Conservation (phyloP, 164 flowering plant species). For the Vitis rupestris region DNA sequence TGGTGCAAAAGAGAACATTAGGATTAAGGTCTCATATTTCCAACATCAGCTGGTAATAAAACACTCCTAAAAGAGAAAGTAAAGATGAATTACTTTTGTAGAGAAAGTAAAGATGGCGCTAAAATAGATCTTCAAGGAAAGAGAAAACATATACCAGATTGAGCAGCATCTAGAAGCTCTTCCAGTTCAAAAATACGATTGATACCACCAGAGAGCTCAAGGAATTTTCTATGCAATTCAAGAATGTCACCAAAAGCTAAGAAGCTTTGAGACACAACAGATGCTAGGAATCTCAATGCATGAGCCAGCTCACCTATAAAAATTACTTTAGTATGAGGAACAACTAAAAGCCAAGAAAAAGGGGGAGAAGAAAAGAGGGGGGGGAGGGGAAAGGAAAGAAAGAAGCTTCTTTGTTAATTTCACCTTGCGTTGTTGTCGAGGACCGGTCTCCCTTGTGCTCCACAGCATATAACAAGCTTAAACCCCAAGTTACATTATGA, state of each 20-base stretch:
- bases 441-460: slow-evolving; percentile 92
- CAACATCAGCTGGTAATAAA: no score
- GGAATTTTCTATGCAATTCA: slow-evolving; percentile 77
- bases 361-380: not conserved
- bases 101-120: not conserved
- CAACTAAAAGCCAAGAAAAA: not conserved
- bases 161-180: slow-evolving; percentile 85
- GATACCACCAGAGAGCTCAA: slow-evolving; percentile 92
- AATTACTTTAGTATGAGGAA: not conserved
- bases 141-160: slow-evolving; percentile 51
- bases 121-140: not conserved
- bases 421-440: slow-evolving; percentile 79
- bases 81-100: not conserved
- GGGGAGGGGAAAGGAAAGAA: not conserved
- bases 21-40: no score
- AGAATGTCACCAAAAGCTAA: slow-evolving; percentile 98
- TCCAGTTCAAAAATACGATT: slow-evolving; percentile 95
- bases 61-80: not conserved
- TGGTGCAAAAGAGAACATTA: no score
- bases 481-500: slow-evolving; percentile 97
- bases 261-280: slow-evolving; percentile 99
- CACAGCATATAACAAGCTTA: slow-evolving; percentile 92
- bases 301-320: slow-evolving; percentile 91
- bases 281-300: slow-evolving; percentile 94
- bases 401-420: not conserved